Evolutionary conservation across 1,139 yeast species (phyloP).

Genomic region (Saccharomyces pastorianus): DNA sequence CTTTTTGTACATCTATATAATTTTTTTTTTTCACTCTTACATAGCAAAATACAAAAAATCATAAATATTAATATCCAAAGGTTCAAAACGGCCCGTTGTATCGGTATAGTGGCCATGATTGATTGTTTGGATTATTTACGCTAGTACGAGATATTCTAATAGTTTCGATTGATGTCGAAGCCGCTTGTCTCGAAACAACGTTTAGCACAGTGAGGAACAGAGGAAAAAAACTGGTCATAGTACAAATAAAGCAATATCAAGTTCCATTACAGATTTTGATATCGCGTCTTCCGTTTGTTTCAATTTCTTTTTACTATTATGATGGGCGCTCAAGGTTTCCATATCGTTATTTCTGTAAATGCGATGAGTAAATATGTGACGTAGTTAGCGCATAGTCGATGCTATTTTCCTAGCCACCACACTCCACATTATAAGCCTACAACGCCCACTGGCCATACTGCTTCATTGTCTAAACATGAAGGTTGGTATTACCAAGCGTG

Average conservation of each 20-base stretch:
- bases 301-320: background rate
- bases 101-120: background rate
- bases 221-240: background rate
- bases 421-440: background rate
- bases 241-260: no score
- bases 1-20: background rate
- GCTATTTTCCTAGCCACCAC: background rate
- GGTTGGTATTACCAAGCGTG: background rate
- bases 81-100: background rate
- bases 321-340: background rate
- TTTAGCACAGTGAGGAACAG: background rate
- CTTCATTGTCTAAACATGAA: background rate
- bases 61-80: background rate
- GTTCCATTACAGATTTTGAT: no score
- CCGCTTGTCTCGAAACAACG: background rate
- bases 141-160: background rate
- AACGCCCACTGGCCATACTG: background rate
- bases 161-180: background rate
- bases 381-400: background rate
- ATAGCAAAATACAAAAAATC: background rate
- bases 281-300: background rate
- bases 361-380: background rate
- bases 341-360: background rate
- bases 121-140: background rate
- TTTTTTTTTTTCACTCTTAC: background rate